Evolutionary conservation across 768 basidiomycete species (phyloP).

Genomic region (Pleurotus giganteus): DNA sequence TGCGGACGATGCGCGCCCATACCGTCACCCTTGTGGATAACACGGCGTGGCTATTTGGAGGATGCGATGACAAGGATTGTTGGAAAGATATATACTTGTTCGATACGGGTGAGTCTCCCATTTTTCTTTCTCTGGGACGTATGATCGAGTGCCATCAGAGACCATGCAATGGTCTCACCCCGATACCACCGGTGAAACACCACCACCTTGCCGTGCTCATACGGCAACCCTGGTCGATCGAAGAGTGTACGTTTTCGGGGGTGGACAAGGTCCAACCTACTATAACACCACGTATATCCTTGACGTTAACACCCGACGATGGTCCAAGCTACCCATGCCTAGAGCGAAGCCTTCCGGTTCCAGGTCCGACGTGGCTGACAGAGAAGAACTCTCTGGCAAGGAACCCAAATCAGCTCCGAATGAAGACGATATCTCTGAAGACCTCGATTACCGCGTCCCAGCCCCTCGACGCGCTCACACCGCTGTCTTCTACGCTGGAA

Average conservation of each 20-base stretch:
- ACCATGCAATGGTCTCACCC: slow-evolving; percentile 89
- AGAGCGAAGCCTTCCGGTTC: neutral
- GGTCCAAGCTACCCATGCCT: slow-evolving; percentile 39
- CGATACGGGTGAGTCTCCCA: slow-evolving; percentile 61
- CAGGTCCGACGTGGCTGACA: neutral
- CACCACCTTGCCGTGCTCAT: slow-evolving; percentile 85
- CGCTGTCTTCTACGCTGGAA: slow-evolving; percentile 66
- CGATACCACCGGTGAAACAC: slow-evolving; percentile 71
- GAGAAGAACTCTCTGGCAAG: slow-evolving; percentile 13
- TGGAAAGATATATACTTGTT: slow-evolving; percentile 81
- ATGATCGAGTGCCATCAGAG: slow-evolving; percentile 40
- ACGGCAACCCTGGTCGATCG: slow-evolving; percentile 82
- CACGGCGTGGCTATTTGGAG: slow-evolving; percentile 85
- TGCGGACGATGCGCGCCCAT: slow-evolving; percentile 74
- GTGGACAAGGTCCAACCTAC: slow-evolving; percentile 80
- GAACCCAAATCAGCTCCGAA: slow-evolving; percentile 15
- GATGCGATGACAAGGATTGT: slow-evolving; percentile 78
- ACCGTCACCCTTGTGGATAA: slow-evolving; percentile 82
- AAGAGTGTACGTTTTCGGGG: slow-evolving; percentile 82
- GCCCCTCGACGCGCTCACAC: slow-evolving; percentile 86
- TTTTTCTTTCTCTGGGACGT: neutral
- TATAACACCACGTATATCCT: slow-evolving; percentile 82
- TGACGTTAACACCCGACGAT: slow-evolving; percentile 71
- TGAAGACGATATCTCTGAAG: slow-evolving; percentile 7
- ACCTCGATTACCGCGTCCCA: slow-evolving; percentile 30